phyloP scores from a whole-genome alignment of 1,284 basidiomycete genomes.

The Ganoderma lingzhi region DNA sequence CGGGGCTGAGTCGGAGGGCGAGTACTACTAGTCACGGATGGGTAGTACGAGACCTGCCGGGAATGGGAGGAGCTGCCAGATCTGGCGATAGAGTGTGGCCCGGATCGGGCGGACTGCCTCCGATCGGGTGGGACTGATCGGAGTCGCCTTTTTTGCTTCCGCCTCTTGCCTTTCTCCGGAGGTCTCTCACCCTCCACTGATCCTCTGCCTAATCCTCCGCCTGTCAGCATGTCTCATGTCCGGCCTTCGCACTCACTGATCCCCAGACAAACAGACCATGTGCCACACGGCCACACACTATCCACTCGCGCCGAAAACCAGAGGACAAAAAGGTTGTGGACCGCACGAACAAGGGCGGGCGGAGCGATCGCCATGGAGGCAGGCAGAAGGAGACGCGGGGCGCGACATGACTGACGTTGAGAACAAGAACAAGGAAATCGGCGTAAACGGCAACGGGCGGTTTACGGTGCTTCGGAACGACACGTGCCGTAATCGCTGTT shows the following conservation, averaged over 20 bases:
- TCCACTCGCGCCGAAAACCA: neutral
- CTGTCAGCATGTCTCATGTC: neutral
- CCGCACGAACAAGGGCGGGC: neutral
- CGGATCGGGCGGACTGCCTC: slow-evolving; percentile 20
- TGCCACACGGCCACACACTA: neutral
- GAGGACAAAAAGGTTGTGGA: neutral
- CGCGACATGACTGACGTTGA: slow-evolving; percentile 5
- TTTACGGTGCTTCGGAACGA: slow-evolving; percentile 16
- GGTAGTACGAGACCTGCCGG: slow-evolving; percentile 17
- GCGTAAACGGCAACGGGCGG: slow-evolving; percentile 17
- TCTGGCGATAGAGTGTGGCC: slow-evolving; percentile 32
- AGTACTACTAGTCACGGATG: neutral
- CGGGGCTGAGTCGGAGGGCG: neutral
- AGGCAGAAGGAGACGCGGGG: neutral
- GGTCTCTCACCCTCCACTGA: neutral
- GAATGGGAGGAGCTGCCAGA: slow-evolving; percentile 27
- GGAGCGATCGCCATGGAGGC: slow-evolving; percentile 2
- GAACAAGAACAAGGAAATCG: slow-evolving; percentile 32
- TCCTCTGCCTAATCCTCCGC: neutral
- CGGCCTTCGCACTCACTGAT: neutral
- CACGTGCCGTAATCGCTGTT: slow-evolving; percentile 26
- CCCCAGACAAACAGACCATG: neutral
- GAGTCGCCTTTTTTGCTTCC: neutral
- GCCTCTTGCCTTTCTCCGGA: neutral
- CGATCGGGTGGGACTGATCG: slow-evolving; percentile 24